Percentiles rank a stretch among this genome's conserved stretches.
These are phyloP conservation scores for Lactarius indigo DNA, from an alignment of 768 basidiomycete species.

Conservation along the genomic window DNA sequence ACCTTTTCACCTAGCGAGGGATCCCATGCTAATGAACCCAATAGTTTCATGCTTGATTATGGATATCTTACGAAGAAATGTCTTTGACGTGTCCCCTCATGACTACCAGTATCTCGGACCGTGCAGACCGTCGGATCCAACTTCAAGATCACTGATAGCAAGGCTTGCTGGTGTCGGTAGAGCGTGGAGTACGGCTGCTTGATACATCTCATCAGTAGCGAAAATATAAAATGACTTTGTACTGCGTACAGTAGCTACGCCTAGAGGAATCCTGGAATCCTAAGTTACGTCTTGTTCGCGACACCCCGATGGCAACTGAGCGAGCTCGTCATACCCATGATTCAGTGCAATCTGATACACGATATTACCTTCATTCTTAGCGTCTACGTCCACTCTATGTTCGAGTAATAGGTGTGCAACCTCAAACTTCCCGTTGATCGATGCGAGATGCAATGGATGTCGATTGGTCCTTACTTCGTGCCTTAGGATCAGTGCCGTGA, in stretches of 20 bases:
- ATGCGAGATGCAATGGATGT: neutral
- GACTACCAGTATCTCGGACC: slow-evolving; percentile 23
- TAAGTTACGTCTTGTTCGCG: neutral
- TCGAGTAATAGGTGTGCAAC: neutral
- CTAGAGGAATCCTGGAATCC: neutral
- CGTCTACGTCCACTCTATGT: neutral
- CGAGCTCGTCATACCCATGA: neutral
- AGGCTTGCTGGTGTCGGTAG: slow-evolving; percentile 12
- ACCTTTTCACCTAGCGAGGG: neutral
- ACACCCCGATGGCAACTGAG: neutral
- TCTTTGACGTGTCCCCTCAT: slow-evolving; percentile 16
- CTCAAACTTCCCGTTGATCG: neutral
- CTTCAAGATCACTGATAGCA: slow-evolving; percentile 13
- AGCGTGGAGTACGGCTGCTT: neutral
- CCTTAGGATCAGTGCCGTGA: neutral
- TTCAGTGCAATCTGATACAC: neutral
- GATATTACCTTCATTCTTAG: neutral
- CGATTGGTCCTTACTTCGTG: neutral
- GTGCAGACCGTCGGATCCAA: slow-evolving; percentile 17
- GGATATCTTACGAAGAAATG: slow-evolving; percentile 24
- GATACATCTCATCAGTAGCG: neutral
- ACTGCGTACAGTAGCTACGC: neutral
- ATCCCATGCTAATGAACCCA: neutral
- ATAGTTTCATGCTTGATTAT: slow-evolving; percentile 24
- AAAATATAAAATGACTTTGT: neutral